Base-by-base conservation (phyloP, 2,329 filamentous ascomycete genomes). In the Microcyclosporella mali region DNA sequence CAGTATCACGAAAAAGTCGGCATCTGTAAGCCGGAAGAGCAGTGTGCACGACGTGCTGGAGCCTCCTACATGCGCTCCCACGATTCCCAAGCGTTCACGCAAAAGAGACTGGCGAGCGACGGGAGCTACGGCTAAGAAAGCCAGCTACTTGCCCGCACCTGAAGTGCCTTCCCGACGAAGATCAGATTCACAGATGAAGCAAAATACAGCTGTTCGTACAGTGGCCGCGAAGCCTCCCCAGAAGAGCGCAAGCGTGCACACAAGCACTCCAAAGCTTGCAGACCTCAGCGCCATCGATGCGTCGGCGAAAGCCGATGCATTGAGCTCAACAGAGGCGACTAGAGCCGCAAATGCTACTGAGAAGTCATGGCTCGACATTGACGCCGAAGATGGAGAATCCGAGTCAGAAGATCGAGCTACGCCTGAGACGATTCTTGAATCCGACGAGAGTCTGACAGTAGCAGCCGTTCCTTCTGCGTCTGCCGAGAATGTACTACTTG, bases 401-500 rank as follows among this genome's bases (percentile, higher is more conserved):
- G 21, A 25, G 21, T 4, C 4, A 25, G 21, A 25, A 9, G 21
- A 25, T 4, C 4, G 21, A 25, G 21, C 9, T 9, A 9, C 21
- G 15, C 37, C 12, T 10, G 28, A 29, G 12, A 39, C 37, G 27
- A 39, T 39, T 17, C 21, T 29, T 6, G 36, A 38, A 29, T 19
- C 36, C 11, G 37, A 39, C 27, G 37, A 37, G 21, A 32, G 30
- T 16, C 16, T 7, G 19, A 19, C 37, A 9, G 33, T 38, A 30
- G 27, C 21, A 7, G 36, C 38, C 12, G 16, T 42, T 9, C 41
- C 52, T 3, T 41, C 49, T 14, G 44, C 41, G 6, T 49, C 50
- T 8, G 72, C 74, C 2, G 71, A 77, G 47, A 55, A 63, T n/a
- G 67, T 79, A 3, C 66, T 79, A 12, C 56, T 75, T 14, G 55